Evolutionary conservation across 352 stramenopile genomes (phyloP).

Genomic region (Globisporangium ultimum): DNA sequence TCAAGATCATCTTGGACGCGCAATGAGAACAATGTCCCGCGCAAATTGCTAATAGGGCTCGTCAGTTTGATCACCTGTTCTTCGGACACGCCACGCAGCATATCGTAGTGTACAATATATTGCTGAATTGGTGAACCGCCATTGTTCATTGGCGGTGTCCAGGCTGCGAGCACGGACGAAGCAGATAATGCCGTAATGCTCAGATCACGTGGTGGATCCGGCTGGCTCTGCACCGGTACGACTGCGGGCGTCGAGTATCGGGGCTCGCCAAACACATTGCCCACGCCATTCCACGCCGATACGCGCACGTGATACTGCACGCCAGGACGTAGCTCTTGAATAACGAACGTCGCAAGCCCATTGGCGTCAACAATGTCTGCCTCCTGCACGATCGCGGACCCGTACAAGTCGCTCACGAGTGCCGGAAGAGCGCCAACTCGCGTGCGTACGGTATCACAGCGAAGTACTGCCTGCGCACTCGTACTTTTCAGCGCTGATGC

Average conservation of each 20-base stretch:
- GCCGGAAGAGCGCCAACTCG: constrained; percentile 49
- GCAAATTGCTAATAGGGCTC: constrained; percentile 34
- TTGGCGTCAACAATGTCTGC: constrained; percentile 19
- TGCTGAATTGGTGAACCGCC: constrained; percentile 40
- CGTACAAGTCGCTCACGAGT: constrained; percentile 78
- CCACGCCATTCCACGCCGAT: constrained; percentile 92
- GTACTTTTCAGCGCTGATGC: constrained; percentile 44
- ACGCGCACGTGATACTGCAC: constrained; percentile 87
- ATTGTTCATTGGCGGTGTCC: constrained; percentile 49
- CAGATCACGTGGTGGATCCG: constrained; percentile 47
- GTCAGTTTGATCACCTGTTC: constrained; percentile 50
- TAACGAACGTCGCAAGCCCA: constrained; percentile 27
- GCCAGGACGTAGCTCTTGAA: constrained; percentile 26
- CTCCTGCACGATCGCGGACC: constrained; percentile 45
- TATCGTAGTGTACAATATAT: constrained; percentile 61
- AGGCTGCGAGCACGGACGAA: constrained; percentile 36
- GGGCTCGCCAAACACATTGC: constrained; percentile 76
- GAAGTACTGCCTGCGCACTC: constrained; percentile 18
- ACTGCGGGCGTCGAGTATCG: constrained; percentile 80
- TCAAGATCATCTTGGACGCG: constrained; percentile 6
- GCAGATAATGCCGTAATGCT: constrained; percentile 34
- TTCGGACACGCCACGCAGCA: constrained; percentile 48
- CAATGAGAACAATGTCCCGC: constrained; percentile 45
- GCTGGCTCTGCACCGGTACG: constrained; percentile 27
- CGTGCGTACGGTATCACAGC: constrained; percentile 31